Conservation (phyloP, 2,329 filamentous ascomycete species). For the Colletotrichum melonis region DNA sequence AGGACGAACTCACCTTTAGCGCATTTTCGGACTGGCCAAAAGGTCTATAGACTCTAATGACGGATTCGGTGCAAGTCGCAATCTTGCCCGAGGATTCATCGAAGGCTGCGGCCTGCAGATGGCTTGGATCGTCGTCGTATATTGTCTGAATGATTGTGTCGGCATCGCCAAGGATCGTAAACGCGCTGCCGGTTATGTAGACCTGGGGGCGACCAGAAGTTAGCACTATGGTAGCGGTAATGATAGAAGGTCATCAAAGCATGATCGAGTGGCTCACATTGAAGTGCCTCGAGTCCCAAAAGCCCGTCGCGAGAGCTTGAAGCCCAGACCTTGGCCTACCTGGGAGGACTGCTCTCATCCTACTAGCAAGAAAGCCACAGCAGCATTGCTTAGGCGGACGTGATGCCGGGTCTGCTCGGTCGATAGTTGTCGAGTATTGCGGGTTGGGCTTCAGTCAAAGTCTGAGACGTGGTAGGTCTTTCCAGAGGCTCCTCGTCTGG, state of each 20-base stretch:
- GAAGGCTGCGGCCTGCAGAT: conserved; percentile 80
- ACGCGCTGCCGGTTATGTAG: conserved; percentile 90
- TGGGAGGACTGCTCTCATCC: conserved; percentile 83
- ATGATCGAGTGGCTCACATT: conserved; percentile 64
- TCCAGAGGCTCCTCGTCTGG: not conserved
- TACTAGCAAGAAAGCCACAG: conserved; percentile 47
- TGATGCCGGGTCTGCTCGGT: not conserved
- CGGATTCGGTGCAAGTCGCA: conserved; percentile 74
- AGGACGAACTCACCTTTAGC: conserved; percentile 71
- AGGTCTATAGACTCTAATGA: conserved; percentile 83
- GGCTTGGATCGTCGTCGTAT: conserved; percentile 80
- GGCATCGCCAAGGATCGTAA: conserved; percentile 83
- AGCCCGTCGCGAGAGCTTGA: conserved; percentile 79
- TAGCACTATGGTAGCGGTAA: conserved; percentile 19
- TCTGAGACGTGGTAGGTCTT: not conserved
- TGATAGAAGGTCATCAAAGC: conserved; percentile 17
- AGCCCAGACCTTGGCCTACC: conserved; percentile 82
- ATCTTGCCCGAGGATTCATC: conserved; percentile 89
- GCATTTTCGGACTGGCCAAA: conserved; percentile 76
- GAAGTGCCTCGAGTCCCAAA: conserved; percentile 78
- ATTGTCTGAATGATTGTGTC: conserved; percentile 87
- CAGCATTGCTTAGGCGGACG: conserved; percentile 24
- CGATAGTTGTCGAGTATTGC: not conserved
- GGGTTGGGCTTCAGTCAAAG: not conserved
- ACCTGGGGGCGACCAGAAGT: conserved; percentile 60